Evolutionary conservation across 2,329 filamentous ascomycete genomes (phyloP).

Genomic region (Cercospora sp.): DNA sequence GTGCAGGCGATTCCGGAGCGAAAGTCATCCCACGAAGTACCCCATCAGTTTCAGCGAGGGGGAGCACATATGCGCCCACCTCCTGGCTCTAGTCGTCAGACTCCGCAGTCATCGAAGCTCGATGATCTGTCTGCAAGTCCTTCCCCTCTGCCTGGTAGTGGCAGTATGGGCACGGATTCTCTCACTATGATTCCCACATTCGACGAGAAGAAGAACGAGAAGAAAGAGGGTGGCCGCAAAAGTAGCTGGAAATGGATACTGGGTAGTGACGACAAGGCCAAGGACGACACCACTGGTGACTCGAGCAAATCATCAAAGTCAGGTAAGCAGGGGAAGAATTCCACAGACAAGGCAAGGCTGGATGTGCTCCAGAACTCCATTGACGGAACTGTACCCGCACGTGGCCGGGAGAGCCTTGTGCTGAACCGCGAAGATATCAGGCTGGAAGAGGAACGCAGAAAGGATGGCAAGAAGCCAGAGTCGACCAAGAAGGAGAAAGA

Average conservation of each 20-base stretch:
- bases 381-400: conserved; percentile 55
- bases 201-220: conserved; percentile 69
- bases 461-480: conserved; percentile 72
- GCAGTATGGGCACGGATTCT: conserved; percentile 69
- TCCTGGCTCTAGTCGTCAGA: conserved; percentile 37
- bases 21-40: conserved; percentile 46
- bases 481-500: conserved; percentile 70
- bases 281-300: conserved; percentile 43
- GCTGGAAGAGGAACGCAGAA: conserved; percentile 78
- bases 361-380: conserved; percentile 87
- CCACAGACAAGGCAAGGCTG: conserved; percentile 71
- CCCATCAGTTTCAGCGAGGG: conserved; percentile 37
- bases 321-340: conserved; percentile 65
- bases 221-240: conserved; percentile 68
- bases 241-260: conserved; percentile 86
- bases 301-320: conserved; percentile 28
- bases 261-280: conserved; percentile 64
- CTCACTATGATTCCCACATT: conserved; percentile 79
- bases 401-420: conserved; percentile 77
- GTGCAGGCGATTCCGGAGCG: conserved; percentile 51
- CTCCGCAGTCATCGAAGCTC: conserved; percentile 48
- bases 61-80: conserved; percentile 40
- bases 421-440: conserved; percentile 76
- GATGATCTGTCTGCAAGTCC: conserved; percentile 67
- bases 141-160: conserved; percentile 68